A percentile compares a stretch with the other conserved stretches of the same genome.
These are phyloP conservation scores for Sistotremastrum suecicum DNA, from an alignment of 768 basidiomycete genomes.

Conservation along the genomic window DNA sequence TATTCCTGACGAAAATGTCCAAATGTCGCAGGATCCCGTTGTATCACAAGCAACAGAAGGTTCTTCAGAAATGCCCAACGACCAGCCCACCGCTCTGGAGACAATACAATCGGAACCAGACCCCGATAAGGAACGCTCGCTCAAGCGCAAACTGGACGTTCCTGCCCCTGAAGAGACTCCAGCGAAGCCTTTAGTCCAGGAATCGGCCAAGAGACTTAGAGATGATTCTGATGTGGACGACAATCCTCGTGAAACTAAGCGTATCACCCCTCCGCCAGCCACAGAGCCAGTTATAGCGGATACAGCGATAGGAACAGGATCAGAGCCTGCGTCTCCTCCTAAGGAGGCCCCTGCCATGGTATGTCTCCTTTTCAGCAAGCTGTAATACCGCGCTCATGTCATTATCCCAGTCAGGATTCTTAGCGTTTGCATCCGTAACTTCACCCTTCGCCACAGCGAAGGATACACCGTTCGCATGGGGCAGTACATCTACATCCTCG, in stretches of 20 bases:
- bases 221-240: slow-evolving; percentile 50
- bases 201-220: slow-evolving; percentile 42
- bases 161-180: too few relatives aligned
- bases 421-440: slow-evolving; percentile 60
- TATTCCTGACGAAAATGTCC: too few relatives aligned
- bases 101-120: too few relatives aligned
- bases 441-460: slow-evolving; percentile 67
- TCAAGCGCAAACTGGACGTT: too few relatives aligned
- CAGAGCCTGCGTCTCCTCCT: neutral
- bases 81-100: too few relatives aligned
- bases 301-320: slow-evolving; percentile 22
- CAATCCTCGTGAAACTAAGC: slow-evolving; percentile 32
- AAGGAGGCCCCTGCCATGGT: neutral
- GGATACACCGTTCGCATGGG: slow-evolving; percentile 41
- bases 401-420: slow-evolving; percentile 36
- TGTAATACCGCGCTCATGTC: neutral
- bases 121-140: too few relatives aligned
- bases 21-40: too few relatives aligned
- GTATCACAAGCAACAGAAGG: too few relatives aligned
- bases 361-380: neutral
- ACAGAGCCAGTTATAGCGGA: slow-evolving; percentile 20
- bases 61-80: too few relatives aligned
- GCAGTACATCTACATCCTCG: slow-evolving; percentile 14
- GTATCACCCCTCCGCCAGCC: slow-evolving; percentile 5
- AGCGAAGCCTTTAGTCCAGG: neutral